Evolutionary conservation across 164 flowering plant species (phyloP).

Genomic region (Magnolia sinica): DNA sequence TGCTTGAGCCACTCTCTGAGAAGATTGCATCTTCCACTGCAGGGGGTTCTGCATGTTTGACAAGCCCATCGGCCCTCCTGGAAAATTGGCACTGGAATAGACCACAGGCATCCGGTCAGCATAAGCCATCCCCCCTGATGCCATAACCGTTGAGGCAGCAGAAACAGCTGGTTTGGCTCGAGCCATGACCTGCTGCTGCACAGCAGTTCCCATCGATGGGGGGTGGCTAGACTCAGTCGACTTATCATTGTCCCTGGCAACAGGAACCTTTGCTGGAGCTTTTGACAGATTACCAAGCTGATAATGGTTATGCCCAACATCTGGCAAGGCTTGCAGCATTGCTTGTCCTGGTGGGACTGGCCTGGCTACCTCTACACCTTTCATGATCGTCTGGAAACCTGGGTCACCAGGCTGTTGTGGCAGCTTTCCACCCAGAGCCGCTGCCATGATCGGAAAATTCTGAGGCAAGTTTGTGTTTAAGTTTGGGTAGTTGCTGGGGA

Average conservation of each 20-base stretch:
- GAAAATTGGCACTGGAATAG: constrained; percentile 11
- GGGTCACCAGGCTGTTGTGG: constrained; percentile 8
- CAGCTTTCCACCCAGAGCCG: constrained; percentile 8
- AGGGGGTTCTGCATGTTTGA: constrained; percentile 3
- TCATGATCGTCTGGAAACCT: constrained; percentile 7
- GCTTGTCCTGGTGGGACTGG: constrained; percentile 8
- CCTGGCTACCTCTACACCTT: constrained; percentile 1
- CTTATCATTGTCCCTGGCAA: constrained; percentile 6
- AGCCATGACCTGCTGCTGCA: constrained; percentile 10
- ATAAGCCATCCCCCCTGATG: constrained; percentile 1
- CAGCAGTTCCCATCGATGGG: constrained; percentile 4
- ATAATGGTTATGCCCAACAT: constrained; percentile 7
- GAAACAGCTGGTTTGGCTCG: constrained; percentile 3
- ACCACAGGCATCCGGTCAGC: constrained; percentile 3
- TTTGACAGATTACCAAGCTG: constrained; percentile 7
- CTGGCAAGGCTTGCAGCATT: constrained; percentile 11
- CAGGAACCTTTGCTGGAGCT: constrained; percentile 8
- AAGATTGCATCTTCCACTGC: constrained; percentile 10
- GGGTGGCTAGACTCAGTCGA: constrained; percentile 5
- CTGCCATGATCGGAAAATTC: constrained; percentile 5
- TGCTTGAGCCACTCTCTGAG: constrained; percentile 5
- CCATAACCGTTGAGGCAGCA: background rate
- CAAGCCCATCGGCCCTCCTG: constrained; percentile 10
- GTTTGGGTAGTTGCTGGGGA: background rate
- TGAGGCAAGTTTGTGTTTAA: constrained; percentile 4